These are phyloP conservation scores for Rhodotorula toruloides DNA, from an alignment of 768 basidiomycete genomes.

Conservation along the genomic window DNA sequence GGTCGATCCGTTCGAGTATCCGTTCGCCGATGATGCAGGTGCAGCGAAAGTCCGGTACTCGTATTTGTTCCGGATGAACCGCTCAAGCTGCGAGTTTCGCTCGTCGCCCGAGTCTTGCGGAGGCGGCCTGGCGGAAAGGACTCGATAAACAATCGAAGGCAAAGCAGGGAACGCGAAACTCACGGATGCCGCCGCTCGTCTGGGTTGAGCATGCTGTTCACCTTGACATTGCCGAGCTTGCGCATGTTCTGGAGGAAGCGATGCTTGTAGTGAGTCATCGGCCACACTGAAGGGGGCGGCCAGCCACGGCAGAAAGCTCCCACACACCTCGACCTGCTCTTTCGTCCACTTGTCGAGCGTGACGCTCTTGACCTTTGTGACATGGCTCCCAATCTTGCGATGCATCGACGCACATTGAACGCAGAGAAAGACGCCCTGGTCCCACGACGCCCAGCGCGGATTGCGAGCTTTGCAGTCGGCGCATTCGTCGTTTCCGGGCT, in stretches of 20 bases:
- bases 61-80: conserved; percentile 73
- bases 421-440: conserved; percentile 85
- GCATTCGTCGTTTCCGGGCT: conserved; percentile 82
- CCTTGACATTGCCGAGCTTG: conserved; percentile 70
- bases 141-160: not conserved
- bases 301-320: conserved; percentile 9
- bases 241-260: conserved; percentile 61
- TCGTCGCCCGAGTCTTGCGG: conserved; percentile 75
- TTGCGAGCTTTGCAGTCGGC: conserved; percentile 84
- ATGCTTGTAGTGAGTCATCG: conserved; percentile 32
- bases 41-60: conserved; percentile 63
- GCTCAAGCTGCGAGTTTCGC: conserved; percentile 83
- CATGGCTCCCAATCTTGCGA: conserved; percentile 88
- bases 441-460: conserved; percentile 77
- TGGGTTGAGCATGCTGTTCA: conserved; percentile 74
- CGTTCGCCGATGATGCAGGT: conserved; percentile 46
- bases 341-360: conserved; percentile 81
- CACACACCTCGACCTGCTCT: conserved; percentile 75
- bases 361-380: conserved; percentile 92
- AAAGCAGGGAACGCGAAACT: not conserved
- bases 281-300: not conserved
- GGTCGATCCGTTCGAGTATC: not conserved
- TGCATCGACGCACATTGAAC: conserved; percentile 83
- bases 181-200: conserved; percentile 69
- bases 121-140: conserved; percentile 13